Conservation (phyloP, 306 rosid genomes). For the Spatholobus suberectus region DNA sequence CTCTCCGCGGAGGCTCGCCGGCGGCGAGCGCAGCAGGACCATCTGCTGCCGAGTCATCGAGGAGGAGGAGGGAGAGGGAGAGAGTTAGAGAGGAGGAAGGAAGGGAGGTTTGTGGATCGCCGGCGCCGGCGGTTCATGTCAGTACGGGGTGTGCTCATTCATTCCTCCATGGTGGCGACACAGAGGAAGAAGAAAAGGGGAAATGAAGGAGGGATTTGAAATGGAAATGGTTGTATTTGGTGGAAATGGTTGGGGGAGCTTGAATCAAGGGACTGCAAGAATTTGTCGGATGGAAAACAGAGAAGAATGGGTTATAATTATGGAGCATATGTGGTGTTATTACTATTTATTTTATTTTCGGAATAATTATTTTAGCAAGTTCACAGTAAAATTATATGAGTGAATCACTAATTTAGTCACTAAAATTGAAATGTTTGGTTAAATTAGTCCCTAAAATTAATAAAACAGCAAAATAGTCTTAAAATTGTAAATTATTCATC, state of each 20-base stretch:
- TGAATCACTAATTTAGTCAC: too few relatives aligned
- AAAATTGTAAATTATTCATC: too few relatives aligned
- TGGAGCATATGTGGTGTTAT: neutral
- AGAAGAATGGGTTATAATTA: neutral
- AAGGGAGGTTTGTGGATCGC: slow-evolving; percentile 16
- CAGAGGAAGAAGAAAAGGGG: neutral
- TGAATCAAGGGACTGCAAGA: slow-evolving; percentile 21
- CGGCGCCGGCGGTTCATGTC: slow-evolving; percentile 34
- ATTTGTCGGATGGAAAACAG: neutral
- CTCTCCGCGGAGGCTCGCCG: neutral
- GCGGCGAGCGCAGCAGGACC: slow-evolving; percentile 32
- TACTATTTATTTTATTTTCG: too few relatives aligned
- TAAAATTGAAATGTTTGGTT: too few relatives aligned
- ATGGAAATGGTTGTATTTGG: neutral
- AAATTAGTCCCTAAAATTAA: too few relatives aligned
- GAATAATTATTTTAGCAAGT: too few relatives aligned
- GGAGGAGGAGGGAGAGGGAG: too few relatives aligned
- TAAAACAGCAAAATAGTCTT: too few relatives aligned
- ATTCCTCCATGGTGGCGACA: neutral
- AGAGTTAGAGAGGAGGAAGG: neutral
- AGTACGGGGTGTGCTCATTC: too few relatives aligned
- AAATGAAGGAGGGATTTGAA: neutral
- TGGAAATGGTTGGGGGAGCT: slow-evolving; percentile 30
- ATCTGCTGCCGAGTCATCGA: slow-evolving; percentile 43
- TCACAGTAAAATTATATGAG: too few relatives aligned